Percentiles rank a stretch among this genome's conserved stretches.
These are phyloP conservation scores for Avicennia marina DNA, from an alignment of 257 asterid species.

Conservation along the genomic window DNA sequence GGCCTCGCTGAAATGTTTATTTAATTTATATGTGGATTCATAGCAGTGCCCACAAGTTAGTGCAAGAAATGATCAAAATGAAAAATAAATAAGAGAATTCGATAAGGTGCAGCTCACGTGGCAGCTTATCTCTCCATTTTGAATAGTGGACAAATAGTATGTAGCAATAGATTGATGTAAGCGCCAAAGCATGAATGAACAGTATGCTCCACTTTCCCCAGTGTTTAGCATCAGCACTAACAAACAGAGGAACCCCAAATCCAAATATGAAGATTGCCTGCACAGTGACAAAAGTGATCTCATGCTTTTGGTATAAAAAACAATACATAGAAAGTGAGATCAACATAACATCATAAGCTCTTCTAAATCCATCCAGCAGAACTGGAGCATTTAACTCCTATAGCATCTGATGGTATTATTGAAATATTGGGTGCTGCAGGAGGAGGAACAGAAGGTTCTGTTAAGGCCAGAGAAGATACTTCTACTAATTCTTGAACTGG, in stretches of 20 bases:
- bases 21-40: constrained; percentile 4
- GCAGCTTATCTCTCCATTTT: constrained; percentile 91
- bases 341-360: too few species aligned
- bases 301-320: background rate
- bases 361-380: too few species aligned
- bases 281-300: constrained; percentile 7
- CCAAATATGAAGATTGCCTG: constrained; percentile 80
- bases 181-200: constrained; percentile 48
- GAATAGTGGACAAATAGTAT: constrained; percentile 82
- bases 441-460: background rate
- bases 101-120: constrained; percentile 52
- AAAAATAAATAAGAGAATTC: background rate
- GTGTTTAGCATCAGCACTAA: constrained; percentile 38
- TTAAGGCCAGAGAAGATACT: background rate
- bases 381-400: background rate
- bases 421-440: background rate
- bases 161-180: constrained; percentile 70
- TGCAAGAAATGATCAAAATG: background rate
- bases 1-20: constrained; percentile 70
- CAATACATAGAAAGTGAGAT: background rate
- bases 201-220: constrained; percentile 73
- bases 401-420: constrained; percentile 1
- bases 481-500: background rate
- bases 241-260: constrained; percentile 66
- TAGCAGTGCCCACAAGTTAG: constrained; percentile 4